Conservation (phyloP, 1,284 basidiomycete species). For the Cutaneotrichosporon dermatis region DNA sequence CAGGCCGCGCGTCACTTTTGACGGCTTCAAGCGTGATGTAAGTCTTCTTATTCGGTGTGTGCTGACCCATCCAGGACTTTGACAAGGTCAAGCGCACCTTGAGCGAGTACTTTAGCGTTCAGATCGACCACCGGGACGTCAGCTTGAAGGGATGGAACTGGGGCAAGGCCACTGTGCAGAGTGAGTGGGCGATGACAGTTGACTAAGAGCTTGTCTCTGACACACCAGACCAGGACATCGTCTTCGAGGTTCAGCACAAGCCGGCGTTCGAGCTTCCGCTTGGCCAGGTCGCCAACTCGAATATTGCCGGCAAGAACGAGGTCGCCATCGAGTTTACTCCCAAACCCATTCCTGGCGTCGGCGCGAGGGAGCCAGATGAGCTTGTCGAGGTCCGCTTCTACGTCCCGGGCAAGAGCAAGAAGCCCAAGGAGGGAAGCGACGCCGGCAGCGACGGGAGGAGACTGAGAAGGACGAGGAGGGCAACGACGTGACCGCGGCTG, state of each 20-base stretch:
- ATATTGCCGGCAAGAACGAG: conserved; percentile 94
- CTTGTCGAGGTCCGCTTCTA: conserved; percentile 96
- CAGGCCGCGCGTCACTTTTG: conserved; percentile 69
- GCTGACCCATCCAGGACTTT: conserved; percentile 60
- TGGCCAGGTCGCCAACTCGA: conserved; percentile 85
- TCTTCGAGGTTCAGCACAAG: conserved; percentile 85
- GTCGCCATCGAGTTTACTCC: conserved; percentile 91
- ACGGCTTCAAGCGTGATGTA: conserved; percentile 89
- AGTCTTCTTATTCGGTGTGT: conserved; percentile 26
- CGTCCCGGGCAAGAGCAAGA: conserved; percentile 66
- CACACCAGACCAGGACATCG: conserved; percentile 72
- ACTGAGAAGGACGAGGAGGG: conserved; percentile 51
- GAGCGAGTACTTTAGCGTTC: conserved; percentile 78
- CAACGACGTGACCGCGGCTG: conserved; percentile 72
- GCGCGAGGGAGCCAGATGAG: conserved; percentile 63
- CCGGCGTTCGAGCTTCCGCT: conserved; percentile 90
- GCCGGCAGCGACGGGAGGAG: conserved; percentile 60
- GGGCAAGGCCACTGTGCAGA: conserved; percentile 92
- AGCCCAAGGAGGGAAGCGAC: conserved; percentile 59
- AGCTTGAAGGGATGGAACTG: conserved; percentile 98
- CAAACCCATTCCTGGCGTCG: conserved; percentile 48
- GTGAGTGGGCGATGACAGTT: conserved; percentile 58
- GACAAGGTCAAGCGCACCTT: conserved; percentile 70
- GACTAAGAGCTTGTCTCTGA: too few species aligned
- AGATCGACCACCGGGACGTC: conserved; percentile 79